Evolutionary conservation across 139 green algal genomes (phyloP).

Genomic region (Chlamydomonas asymmetrica): DNA sequence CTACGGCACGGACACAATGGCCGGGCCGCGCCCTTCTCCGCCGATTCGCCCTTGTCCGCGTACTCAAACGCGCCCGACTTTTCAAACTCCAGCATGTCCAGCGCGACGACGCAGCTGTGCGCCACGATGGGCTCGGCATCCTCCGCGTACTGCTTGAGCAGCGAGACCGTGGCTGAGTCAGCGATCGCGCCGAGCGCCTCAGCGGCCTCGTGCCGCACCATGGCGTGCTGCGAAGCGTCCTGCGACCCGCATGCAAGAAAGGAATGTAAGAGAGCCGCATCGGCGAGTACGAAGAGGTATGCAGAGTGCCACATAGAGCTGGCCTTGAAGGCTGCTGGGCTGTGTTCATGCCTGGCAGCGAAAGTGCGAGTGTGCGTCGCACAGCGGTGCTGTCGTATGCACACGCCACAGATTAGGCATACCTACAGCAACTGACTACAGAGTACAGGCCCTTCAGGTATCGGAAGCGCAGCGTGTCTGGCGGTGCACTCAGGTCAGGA

Average conservation of each 20-base stretch:
- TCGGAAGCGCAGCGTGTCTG: too few species aligned
- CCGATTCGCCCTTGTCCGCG: conserved; percentile 40
- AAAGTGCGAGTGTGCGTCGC: too few species aligned
- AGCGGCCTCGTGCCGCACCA: conserved; percentile 98
- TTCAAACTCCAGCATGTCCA: conserved; percentile 94
- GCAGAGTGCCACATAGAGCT: too few species aligned
- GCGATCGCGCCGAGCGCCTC: conserved; percentile 92
- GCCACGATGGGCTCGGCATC: conserved; percentile 92
- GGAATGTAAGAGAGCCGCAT: not conserved
- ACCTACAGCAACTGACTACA: too few species aligned
- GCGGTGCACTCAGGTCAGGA: too few species aligned
- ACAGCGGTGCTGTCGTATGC: too few species aligned
- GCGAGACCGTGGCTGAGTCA: conserved; percentile 44
- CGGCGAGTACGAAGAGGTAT: not conserved
- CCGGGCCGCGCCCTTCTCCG: not conserved
- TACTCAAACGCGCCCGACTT: conserved; percentile 84
- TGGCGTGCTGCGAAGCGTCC: conserved; percentile 84
- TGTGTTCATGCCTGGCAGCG: too few species aligned
- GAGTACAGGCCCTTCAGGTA: too few species aligned
- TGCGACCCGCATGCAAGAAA: conserved; percentile 25
- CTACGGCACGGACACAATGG: conserved; percentile 25
- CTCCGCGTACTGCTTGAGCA: conserved; percentile 67
- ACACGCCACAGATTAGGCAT: too few species aligned
- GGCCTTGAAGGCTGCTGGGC: too few species aligned
- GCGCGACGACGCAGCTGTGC: conserved; percentile 92